These are phyloP conservation scores for Nemophila menziesii DNA, from an alignment of 257 asterid genomes.

Conservation along the genomic window DNA sequence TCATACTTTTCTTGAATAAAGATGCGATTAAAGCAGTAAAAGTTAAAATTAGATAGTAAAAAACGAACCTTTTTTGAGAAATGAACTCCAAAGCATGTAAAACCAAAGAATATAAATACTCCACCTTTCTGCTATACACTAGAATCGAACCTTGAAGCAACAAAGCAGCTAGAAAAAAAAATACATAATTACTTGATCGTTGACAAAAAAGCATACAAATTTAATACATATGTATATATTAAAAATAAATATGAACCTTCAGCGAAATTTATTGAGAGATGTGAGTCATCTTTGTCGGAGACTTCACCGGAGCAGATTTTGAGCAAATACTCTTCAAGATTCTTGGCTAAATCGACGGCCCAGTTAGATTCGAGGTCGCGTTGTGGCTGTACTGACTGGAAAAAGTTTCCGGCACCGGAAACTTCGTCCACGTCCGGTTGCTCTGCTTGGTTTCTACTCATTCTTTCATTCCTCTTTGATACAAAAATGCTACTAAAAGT, in stretches of 20 bases:
- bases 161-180: constrained; percentile 66
- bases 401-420: constrained; percentile 28
- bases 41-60: neutral
- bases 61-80: constrained; percentile 71
- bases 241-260: constrained; percentile 40
- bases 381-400: constrained; percentile 57
- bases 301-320: constrained; percentile 84
- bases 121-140: constrained; percentile 95
- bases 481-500: neutral
- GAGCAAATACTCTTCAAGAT: constrained; percentile 70
- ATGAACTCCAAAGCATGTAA: constrained; percentile 79
- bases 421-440: constrained; percentile 23
- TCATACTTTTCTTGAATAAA: neutral
- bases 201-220: too few relatives aligned
- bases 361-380: constrained; percentile 85
- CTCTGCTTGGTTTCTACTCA: constrained; percentile 37
- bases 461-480: constrained; percentile 7
- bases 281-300: constrained; percentile 33
- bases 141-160: constrained; percentile 96
- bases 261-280: constrained; percentile 57
- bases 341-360: constrained; percentile 81
- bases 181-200: neutral
- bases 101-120: constrained; percentile 79
- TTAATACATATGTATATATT: too few relatives aligned
- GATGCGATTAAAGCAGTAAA: neutral